Base-by-base conservation (phyloP, 441 rosid species). In the Breynia disticha region DNA sequence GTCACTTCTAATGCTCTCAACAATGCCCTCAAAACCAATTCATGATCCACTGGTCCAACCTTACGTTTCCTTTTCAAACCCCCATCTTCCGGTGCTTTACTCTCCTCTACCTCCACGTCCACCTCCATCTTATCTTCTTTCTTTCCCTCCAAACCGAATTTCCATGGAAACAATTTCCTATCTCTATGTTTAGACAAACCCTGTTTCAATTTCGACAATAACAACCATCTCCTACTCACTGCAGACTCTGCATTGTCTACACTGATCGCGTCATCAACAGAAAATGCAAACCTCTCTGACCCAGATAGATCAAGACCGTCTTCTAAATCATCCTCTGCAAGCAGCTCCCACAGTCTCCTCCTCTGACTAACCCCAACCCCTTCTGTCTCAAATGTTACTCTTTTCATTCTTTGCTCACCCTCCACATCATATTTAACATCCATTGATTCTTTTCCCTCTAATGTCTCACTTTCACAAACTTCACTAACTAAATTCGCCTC, bases 281-380 rank as follows among this genome's bases (percentile, higher is more conserved):
- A 88, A 70, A 91, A 91, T 1, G 95, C 90, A 61, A 91, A 91
- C 64, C 96, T 76, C 47, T 79, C 94, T 2, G 98, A 82, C 48
- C 98, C 98, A 1, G 98, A 85, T 55, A 91, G 94, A 78, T 91
- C 98, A 61, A 87, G 78, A 24, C 95, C 96, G 38, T 91, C 98
- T 60, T 87, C 90, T 1, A 72, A 67, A 56, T 84, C 83, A 19
- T 78, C 90, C 72, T 90, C 90, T 0, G 87, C 90, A 47, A 91
- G 80, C 62, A 79, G 79, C 73, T 91, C 96, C 90, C 96, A 85
- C 13, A 91, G 63, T 72, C 80, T 61, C 76, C 74, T 72, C 74
- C 80, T 80, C 24, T 44, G 68, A 14, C 56, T 43, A 54, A 63
- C 72, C 68, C 77, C 80, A 1, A 63, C 73, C 55, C 77, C 85